Percentiles rank a stretch among this genome's conserved stretches.
Conservation (phyloP, 768 basidiomycete species). For the Trametes cingulata region DNA sequence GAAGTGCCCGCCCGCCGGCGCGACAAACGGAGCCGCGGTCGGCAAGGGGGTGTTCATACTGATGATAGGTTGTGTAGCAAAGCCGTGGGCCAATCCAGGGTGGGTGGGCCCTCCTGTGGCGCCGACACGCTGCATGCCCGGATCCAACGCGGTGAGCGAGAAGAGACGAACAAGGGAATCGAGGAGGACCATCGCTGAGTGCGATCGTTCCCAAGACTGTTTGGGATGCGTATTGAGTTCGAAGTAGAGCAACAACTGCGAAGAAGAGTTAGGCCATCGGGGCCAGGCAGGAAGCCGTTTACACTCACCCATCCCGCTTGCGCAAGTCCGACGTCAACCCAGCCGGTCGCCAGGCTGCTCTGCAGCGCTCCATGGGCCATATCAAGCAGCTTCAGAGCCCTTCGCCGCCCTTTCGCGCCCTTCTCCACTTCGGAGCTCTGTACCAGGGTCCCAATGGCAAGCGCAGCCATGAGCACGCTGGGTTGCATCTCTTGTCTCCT, state of each 20-base stretch:
- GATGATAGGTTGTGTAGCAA: neutral
- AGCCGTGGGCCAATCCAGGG: neutral
- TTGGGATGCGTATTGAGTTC: conserved; percentile 15
- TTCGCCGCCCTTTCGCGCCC: conserved; percentile 32
- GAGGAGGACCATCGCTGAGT: conserved; percentile 11
- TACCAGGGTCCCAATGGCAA: conserved; percentile 30
- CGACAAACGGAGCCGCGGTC: neutral
- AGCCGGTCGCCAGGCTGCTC: conserved; percentile 69
- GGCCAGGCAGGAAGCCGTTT: neutral
- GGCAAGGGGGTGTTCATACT: neutral
- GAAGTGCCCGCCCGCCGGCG: neutral
- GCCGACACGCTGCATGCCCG: conserved; percentile 42
- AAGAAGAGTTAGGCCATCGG: neutral
- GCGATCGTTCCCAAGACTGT: neutral
- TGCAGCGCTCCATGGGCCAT: conserved; percentile 46
- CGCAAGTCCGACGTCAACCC: conserved; percentile 31
- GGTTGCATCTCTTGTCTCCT: conserved; percentile 63
- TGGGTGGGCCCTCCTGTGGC: conserved; percentile 36
- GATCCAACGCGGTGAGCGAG: conserved; percentile 40
- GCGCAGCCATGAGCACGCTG: conserved; percentile 57
- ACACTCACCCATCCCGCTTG: conserved; percentile 13
- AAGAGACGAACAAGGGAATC: conserved; percentile 18
- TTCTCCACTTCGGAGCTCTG: conserved; percentile 13
- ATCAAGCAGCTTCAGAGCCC: conserved; percentile 44
- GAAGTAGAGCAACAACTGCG: conserved; percentile 17